These are phyloP conservation scores for Fragilaria crotonensis DNA, from an alignment of 108 stramenopile genomes.

Conservation along the genomic window DNA sequence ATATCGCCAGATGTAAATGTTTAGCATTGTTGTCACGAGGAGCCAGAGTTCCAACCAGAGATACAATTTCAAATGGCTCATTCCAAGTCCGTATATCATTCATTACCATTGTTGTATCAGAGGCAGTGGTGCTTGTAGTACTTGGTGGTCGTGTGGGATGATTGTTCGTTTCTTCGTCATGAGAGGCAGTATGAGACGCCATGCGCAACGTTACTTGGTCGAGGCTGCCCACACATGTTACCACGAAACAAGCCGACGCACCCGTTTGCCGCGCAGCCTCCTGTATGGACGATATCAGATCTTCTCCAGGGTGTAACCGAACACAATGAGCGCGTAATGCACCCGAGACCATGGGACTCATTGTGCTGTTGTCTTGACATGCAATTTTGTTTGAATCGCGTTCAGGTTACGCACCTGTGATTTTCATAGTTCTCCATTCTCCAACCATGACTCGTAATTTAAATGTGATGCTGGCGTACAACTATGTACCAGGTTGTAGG, in stretches of 20 bases:
- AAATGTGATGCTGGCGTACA: too few species aligned
- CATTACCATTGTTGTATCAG: too few species aligned
- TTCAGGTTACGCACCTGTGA: too few species aligned
- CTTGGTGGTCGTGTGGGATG: too few species aligned
- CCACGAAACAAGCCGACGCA: slow-evolving; percentile 39
- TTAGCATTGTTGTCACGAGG: slow-evolving; percentile 10
- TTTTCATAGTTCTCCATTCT: too few species aligned
- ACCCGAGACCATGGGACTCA: slow-evolving; percentile 20
- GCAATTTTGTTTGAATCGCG: too few species aligned
- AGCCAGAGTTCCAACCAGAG: slow-evolving; percentile 63
- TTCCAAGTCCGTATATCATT: too few species aligned
- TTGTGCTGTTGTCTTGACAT: too few species aligned
- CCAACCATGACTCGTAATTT: too few species aligned
- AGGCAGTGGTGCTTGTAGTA: too few species aligned
- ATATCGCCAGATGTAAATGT: slow-evolving; percentile 64
- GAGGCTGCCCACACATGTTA: slow-evolving; percentile 65
- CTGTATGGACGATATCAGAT: slow-evolving; percentile 40
- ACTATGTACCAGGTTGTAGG: too few species aligned
- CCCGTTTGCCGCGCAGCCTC: slow-evolving; percentile 28
- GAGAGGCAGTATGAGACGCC: slow-evolving; percentile 26
- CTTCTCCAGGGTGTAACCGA: slow-evolving; percentile 45
- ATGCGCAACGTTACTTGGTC: slow-evolving; percentile 56
- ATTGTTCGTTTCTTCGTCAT: too few species aligned
- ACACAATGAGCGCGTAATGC: slow-evolving; percentile 39
- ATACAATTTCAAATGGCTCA: slow-evolving; percentile 58